Percentiles rank a stretch among this genome's conserved stretches.
These are phyloP conservation scores for Dalbergia cochinchinensis DNA, from an alignment of 306 rosid genomes.

Conservation along the genomic window DNA sequence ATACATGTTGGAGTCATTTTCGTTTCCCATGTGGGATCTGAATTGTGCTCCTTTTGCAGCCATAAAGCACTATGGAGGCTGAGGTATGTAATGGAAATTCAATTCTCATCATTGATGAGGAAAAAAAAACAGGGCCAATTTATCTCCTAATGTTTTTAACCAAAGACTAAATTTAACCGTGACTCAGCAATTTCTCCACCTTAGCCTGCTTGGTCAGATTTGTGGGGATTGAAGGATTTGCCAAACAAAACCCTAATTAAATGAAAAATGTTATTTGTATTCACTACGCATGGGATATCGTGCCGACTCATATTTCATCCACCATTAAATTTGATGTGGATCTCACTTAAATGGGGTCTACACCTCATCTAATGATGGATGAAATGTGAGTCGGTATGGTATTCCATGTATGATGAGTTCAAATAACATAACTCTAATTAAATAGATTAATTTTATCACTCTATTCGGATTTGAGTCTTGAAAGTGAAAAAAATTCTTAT, in stretches of 20 bases:
- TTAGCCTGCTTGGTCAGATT: neutral
- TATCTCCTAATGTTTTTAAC: conserved; percentile 3
- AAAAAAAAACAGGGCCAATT: neutral
- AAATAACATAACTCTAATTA: neutral
- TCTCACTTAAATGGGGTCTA: too few relatives aligned
- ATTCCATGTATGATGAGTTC: too few relatives aligned
- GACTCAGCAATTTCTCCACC: conserved; percentile 29
- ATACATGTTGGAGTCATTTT: conserved; percentile 29
- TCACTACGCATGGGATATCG: too few relatives aligned
- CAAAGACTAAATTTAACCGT: conserved; percentile 30
- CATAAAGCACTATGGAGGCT: conserved; percentile 17
- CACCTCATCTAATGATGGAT: too few relatives aligned
- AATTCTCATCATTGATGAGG: conserved; percentile 2
- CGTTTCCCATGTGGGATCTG: conserved; percentile 16
- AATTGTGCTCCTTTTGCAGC: conserved; percentile 35
- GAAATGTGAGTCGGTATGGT: too few relatives aligned
- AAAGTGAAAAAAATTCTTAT: too few relatives aligned
- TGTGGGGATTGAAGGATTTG: conserved; percentile 19
- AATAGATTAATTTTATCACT: conserved; percentile 5
- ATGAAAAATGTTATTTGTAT: too few relatives aligned
- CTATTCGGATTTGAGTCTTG: too few relatives aligned
- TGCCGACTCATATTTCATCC: too few relatives aligned
- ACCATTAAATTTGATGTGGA: too few relatives aligned
- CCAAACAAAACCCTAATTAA: conserved; percentile 9
- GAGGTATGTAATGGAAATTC: conserved; percentile 32